phyloP scores from a whole-genome alignment of 176 grass and related monocot species.

The Carex myosuroides region DNA sequence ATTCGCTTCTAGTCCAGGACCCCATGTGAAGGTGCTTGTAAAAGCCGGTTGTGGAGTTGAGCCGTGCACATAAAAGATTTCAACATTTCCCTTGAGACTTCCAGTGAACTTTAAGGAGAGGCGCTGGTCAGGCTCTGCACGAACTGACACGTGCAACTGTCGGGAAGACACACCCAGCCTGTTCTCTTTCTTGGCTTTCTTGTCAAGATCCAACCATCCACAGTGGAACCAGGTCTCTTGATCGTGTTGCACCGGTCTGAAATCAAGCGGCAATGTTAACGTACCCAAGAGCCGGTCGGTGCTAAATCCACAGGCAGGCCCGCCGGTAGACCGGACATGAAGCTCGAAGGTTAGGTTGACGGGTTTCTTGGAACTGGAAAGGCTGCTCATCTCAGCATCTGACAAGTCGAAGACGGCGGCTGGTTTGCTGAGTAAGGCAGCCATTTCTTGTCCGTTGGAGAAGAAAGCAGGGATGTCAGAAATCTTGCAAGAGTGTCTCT shows the following conservation, averaged over 20 bases:
- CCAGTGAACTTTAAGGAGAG: not conserved
- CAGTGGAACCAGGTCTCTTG: not conserved
- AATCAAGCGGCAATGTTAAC: not conserved
- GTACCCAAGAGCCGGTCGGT: not conserved
- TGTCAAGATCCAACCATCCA: conserved; percentile 13
- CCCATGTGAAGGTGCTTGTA: conserved; percentile 15
- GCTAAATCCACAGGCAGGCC: not conserved
- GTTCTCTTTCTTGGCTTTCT: conserved; percentile 18
- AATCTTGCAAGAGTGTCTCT: not conserved
- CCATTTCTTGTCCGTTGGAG: not conserved
- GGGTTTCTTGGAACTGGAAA: not conserved
- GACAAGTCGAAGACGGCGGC: not conserved
- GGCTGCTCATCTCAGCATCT: not conserved
- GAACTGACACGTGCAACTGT: conserved; percentile 3
- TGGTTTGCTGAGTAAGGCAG: not conserved
- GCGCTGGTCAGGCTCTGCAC: not conserved
- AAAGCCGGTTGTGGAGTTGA: not conserved
- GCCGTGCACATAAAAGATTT: not conserved
- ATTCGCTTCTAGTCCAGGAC: not conserved
- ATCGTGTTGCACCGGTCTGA: not conserved
- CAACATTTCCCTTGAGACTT: not conserved
- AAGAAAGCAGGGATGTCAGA: not conserved
- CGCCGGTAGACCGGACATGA: not conserved
- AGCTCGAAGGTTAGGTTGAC: not conserved
- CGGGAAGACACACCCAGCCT: not conserved